Evolutionary conservation across 495 filamentous ascomycete genomes (phyloP).

Genomic region (Talaromyces thailandensis): DNA sequence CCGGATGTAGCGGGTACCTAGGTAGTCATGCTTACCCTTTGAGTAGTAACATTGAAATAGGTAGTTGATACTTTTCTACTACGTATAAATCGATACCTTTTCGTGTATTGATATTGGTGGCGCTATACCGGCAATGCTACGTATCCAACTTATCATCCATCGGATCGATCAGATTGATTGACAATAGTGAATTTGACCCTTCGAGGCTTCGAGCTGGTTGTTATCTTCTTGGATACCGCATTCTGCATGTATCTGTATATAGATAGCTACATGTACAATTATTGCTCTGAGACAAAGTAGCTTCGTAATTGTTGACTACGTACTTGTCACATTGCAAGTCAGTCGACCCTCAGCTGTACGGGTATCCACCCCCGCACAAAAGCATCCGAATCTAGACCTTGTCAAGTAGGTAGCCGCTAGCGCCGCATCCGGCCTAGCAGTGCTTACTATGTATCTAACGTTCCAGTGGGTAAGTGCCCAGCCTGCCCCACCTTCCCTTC

Average conservation of each 20-base stretch:
- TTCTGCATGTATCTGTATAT: neutral
- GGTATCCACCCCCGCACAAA: neutral
- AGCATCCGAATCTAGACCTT: neutral
- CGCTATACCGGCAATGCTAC: neutral
- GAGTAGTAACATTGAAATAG: neutral
- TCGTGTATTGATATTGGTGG: neutral
- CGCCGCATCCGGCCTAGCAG: neutral
- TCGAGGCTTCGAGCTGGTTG: neutral
- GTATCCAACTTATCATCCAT: too few species aligned
- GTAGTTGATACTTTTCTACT: neutral
- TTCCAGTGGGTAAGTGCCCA: too few species aligned
- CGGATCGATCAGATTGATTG: neutral
- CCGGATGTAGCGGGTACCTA: neutral
- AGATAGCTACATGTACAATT: neutral
- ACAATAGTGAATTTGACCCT: neutral
- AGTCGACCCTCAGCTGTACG: too few species aligned
- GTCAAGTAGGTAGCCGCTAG: neutral
- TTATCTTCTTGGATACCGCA: neutral
- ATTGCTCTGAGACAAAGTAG: neutral
- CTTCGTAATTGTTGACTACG: neutral
- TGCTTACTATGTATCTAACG: neutral
- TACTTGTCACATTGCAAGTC: neutral
- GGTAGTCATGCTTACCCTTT: neutral
- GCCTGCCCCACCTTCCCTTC: too few species aligned
- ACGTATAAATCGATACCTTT: neutral